Conservation (phyloP, 148 eudicot species). For the Silene conica region DNA sequence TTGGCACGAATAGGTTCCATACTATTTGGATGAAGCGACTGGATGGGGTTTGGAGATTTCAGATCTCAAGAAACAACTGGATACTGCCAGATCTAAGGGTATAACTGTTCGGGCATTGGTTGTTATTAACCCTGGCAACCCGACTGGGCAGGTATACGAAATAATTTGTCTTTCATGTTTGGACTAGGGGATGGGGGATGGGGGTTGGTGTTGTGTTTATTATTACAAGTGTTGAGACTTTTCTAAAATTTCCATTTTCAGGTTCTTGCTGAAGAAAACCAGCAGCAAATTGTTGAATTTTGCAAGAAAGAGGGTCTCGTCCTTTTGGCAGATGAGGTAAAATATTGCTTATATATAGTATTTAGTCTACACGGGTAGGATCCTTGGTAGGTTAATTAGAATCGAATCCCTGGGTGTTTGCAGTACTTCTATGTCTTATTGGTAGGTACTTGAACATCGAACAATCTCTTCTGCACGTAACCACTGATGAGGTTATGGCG, state of each 20-base stretch:
- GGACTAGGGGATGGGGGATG: background rate
- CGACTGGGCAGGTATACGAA: slow-evolving; percentile 77
- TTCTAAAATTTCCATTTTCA: slow-evolving; percentile 25
- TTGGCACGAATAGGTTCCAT: slow-evolving; percentile 56
- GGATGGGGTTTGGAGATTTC: slow-evolving; percentile 91
- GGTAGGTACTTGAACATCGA: background rate
- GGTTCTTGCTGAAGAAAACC: slow-evolving; percentile 92
- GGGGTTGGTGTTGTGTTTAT: background rate
- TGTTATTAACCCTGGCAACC: slow-evolving; percentile 96
- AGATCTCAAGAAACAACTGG: slow-evolving; percentile 73
- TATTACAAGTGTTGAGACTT: slow-evolving; percentile 8
- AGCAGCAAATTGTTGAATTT: slow-evolving; percentile 71
- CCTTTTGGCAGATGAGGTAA: slow-evolving; percentile 92
- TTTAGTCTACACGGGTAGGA: background rate
- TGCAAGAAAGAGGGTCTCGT: slow-evolving; percentile 91
- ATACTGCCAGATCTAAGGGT: slow-evolving; percentile 76
- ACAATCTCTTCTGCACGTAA: background rate
- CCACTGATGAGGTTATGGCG: background rate
- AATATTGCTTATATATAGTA: slow-evolving; percentile 14
- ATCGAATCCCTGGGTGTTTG: background rate
- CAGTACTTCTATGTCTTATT: background rate
- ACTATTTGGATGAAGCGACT: slow-evolving; percentile 85
- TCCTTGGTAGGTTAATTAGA: background rate
- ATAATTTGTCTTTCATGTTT: background rate
- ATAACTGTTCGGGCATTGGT: slow-evolving; percentile 80